A percentile compares a stretch with the other conserved stretches of the same genome.
These are phyloP conservation scores for Solanum chilense DNA, from an alignment of 257 asterid species.

Conservation along the genomic window DNA sequence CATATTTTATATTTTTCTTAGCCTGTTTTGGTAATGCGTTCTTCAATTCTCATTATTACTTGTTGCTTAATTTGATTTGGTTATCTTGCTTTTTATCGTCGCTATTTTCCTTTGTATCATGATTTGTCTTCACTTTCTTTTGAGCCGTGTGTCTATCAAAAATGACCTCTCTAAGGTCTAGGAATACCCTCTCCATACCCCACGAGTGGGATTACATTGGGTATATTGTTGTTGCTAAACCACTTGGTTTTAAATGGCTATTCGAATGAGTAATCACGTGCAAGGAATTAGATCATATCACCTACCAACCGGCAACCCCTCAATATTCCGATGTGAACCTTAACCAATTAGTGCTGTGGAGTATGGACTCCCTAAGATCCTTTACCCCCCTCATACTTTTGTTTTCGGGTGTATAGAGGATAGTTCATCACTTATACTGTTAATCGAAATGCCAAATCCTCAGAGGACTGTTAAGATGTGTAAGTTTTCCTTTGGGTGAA, in stretches of 20 bases:
- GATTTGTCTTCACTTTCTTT: not conserved
- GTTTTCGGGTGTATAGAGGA: not conserved
- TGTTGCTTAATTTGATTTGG: not conserved
- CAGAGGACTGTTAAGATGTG: not conserved
- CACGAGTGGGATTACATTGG: not conserved
- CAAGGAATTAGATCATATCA: not conserved
- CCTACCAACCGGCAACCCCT: not conserved
- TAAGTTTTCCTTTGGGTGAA: not conserved
- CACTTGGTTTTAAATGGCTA: not conserved
- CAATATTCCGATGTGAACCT: not conserved
- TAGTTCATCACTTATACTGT: not conserved
- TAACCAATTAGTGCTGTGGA: not conserved
- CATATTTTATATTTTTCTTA: too few species aligned
- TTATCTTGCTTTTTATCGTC: not conserved
- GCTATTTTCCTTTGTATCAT: not conserved
- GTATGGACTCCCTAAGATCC: not conserved
- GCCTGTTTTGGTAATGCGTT: not conserved
- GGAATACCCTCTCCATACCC: not conserved
- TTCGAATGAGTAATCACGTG: not conserved
- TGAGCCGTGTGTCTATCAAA: too few species aligned
- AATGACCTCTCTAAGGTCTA: not conserved
- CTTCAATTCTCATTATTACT: not conserved
- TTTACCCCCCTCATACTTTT: not conserved
- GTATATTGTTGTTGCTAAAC: not conserved
- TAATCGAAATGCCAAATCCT: not conserved